These are phyloP conservation scores for Diplodia mutila DNA, from an alignment of 2,329 filamentous ascomycete genomes.

Conservation along the genomic window DNA sequence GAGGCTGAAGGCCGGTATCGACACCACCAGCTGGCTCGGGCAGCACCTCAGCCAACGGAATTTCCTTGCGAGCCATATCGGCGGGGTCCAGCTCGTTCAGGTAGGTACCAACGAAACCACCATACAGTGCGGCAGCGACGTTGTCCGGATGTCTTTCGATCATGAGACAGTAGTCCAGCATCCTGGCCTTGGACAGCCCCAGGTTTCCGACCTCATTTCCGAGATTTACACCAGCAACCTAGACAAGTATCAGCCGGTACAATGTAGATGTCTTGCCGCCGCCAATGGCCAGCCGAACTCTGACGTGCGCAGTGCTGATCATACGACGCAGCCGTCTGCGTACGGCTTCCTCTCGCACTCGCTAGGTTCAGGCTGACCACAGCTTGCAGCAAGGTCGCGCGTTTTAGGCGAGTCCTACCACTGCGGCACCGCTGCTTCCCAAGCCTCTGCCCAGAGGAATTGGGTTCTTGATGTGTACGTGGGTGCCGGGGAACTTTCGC, in stretches of 20 bases:
- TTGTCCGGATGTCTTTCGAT: constrained; percentile 64
- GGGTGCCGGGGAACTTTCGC: constrained; percentile 83
- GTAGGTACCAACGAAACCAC: constrained; percentile 96
- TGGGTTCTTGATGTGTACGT: constrained; percentile 92
- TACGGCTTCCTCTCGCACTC: background rate
- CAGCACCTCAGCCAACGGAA: constrained; percentile 90
- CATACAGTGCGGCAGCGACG: constrained; percentile 91
- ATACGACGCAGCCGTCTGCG: background rate
- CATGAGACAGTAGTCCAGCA: constrained; percentile 97
- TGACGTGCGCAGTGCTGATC: background rate
- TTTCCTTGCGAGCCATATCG: constrained; percentile 88
- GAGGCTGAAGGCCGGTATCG: constrained; percentile 84
- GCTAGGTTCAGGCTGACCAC: background rate
- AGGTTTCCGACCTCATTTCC: constrained; percentile 87
- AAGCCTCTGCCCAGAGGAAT: constrained; percentile 91
- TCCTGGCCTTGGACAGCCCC: constrained; percentile 73
- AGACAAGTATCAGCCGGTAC: constrained; percentile 21
- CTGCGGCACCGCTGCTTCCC: constrained; percentile 93
- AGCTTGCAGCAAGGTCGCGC: constrained; percentile 5
- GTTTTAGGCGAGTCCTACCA: constrained; percentile 51
- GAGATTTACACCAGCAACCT: constrained; percentile 83
- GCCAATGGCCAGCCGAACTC: constrained; percentile 13
- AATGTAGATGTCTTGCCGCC: constrained; percentile 5
- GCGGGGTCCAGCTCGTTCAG: constrained; percentile 88
- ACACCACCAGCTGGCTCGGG: constrained; percentile 87